Conservation (phyloP, 2,329 filamentous ascomycete species). For the Aspergillus luchuensis region DNA sequence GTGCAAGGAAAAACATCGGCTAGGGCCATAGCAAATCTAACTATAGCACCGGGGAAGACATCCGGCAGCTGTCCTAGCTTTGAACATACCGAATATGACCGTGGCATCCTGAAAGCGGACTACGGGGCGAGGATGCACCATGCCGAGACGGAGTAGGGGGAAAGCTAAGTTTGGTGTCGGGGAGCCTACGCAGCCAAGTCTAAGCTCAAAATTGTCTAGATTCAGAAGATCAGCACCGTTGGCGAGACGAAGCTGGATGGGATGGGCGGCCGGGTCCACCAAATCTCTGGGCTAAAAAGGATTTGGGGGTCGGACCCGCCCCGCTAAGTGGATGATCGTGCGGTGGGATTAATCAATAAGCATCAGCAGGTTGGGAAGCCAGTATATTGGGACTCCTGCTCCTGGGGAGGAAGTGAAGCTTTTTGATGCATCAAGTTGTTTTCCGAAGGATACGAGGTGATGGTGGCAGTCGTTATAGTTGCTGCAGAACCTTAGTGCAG, state of each 20-base stretch:
- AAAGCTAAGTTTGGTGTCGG: slow-evolving; percentile 7
- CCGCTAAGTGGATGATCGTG: slow-evolving; percentile 7
- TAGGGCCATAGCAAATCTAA: no score
- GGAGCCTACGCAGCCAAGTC: slow-evolving; percentile 1
- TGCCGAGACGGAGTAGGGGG: background rate
- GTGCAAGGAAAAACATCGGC: no score
- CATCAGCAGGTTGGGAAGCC: background rate
- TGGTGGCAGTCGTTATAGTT: background rate
- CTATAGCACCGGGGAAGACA: no score
- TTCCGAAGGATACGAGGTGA: background rate
- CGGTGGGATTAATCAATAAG: slow-evolving; percentile 3
- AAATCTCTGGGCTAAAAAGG: slow-evolving; percentile 12
- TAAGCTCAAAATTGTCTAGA: background rate
- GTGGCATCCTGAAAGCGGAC: background rate
- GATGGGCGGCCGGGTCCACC: slow-evolving; percentile 13
- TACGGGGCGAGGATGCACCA: background rate
- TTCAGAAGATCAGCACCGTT: slow-evolving; percentile 17
- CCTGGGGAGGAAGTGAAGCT: background rate
- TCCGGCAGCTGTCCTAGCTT: background rate
- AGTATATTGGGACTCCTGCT: background rate
- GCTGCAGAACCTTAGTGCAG: background rate
- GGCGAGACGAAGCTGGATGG: slow-evolving; percentile 14
- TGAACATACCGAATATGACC: background rate
- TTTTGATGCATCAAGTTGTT: background rate
- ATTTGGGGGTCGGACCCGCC: slow-evolving; percentile 11